These are phyloP conservation scores for Periconia macrospinosa DNA, from an alignment of 2,329 filamentous ascomycete genomes.

Conservation along the genomic window DNA sequence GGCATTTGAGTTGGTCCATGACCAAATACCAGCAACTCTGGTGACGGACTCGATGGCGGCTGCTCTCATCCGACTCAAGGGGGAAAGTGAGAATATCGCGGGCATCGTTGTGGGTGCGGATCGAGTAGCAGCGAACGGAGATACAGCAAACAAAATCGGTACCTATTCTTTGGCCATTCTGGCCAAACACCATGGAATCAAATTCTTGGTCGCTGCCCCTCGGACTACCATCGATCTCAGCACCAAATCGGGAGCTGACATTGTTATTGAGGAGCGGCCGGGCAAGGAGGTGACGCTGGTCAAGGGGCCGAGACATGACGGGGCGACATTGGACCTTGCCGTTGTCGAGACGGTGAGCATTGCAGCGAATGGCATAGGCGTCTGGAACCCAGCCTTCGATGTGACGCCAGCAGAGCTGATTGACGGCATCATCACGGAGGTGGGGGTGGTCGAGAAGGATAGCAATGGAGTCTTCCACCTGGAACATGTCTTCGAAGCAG, in stretches of 20 bases:
- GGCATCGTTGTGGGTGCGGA: slow-evolving; percentile 95
- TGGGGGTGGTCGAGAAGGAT: slow-evolving; percentile 80
- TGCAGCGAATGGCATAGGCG: slow-evolving; percentile 73
- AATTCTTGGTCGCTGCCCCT: slow-evolving; percentile 92
- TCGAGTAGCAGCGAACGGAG: slow-evolving; percentile 91
- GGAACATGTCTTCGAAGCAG: slow-evolving; percentile 43
- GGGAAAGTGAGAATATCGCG: slow-evolving; percentile 65
- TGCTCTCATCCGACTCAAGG: slow-evolving; percentile 72
- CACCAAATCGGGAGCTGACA: slow-evolving; percentile 75
- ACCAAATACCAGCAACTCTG: slow-evolving; percentile 85
- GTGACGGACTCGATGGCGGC: slow-evolving; percentile 97
- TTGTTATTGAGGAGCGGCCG: slow-evolving; percentile 88
- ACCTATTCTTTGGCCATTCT: slow-evolving; percentile 93
- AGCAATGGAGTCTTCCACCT: slow-evolving; percentile 69
- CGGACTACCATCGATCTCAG: slow-evolving; percentile 89
- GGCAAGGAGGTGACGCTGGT: slow-evolving; percentile 81
- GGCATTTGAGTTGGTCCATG: slow-evolving; percentile 94
- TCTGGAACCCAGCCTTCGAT: slow-evolving; percentile 98
- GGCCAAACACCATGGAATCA: slow-evolving; percentile 82
- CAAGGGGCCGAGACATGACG: slow-evolving; percentile 70
- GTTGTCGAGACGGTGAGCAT: slow-evolving; percentile 75
- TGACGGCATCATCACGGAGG: slow-evolving; percentile 92
- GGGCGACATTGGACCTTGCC: slow-evolving; percentile 65
- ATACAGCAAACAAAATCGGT: slow-evolving; percentile 98
- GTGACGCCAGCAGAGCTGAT: slow-evolving; percentile 88